These are phyloP conservation scores for Ceratobasidium sp. DNA, from an alignment of 1,284 basidiomycete genomes.

Conservation along the genomic window DNA sequence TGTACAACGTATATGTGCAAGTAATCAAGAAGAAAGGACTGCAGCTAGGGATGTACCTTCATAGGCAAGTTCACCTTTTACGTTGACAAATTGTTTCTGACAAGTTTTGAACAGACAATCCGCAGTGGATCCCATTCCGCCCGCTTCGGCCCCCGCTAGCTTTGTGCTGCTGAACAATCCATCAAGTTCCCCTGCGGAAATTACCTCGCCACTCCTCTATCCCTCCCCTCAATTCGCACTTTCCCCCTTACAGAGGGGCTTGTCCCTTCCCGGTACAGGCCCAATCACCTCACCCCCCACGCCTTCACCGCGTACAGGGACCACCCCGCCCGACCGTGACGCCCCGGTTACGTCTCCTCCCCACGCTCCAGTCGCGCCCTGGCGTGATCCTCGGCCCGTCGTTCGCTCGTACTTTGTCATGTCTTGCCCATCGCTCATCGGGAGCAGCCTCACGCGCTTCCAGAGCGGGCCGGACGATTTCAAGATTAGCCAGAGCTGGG, in stretches of 20 bases:
- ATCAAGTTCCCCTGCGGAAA: constrained; percentile 1
- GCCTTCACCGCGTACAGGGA: constrained; percentile 10
- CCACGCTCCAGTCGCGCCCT: constrained; percentile 68
- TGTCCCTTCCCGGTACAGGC: constrained; percentile 1
- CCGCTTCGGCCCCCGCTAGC: constrained; percentile 52
- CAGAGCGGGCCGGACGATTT: constrained; percentile 88
- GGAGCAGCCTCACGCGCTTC: constrained; percentile 85
- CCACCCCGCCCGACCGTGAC: constrained; percentile 30
- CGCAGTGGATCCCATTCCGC: constrained; percentile 71
- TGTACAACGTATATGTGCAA: constrained; percentile 90
- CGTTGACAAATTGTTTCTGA: not conserved
- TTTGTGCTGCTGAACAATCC: constrained; percentile 25
- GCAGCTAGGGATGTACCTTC: constrained; percentile 91
- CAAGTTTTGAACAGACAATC: constrained; percentile 66
- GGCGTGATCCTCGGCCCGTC: constrained; percentile 74
- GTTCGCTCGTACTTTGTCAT: constrained; percentile 85
- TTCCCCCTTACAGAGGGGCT: constrained; percentile 19
- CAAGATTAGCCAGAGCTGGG: constrained; percentile 80
- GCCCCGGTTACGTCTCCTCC: constrained; percentile 60
- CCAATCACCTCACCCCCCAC: constrained; percentile 37
- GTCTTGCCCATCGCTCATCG: constrained; percentile 81
- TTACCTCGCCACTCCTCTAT: not conserved
- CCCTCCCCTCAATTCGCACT: constrained; percentile 20
- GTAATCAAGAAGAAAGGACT: constrained; percentile 76
- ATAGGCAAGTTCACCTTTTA: constrained; percentile 54